Base-by-base conservation (phyloP, 176 grass and related monocot genomes). In the Musa itinerans region DNA sequence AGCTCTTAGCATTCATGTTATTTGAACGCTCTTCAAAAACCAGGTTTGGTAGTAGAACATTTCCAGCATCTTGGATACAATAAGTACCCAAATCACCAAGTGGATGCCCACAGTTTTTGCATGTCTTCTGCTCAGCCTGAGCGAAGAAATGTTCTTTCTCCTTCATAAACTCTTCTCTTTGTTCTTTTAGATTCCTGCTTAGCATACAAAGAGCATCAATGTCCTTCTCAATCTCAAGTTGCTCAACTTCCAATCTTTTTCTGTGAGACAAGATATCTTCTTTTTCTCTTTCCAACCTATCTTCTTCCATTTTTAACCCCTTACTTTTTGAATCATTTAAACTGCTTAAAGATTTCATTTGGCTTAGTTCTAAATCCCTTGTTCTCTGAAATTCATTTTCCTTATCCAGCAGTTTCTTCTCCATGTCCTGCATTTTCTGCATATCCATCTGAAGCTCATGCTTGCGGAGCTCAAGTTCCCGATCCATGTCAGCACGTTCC, bases 371-470 rank as follows among this genome's bases (percentile, higher is more conserved):
- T 48, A 87, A 88, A 79, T 89, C 82, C 10, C 66, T 85, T 76
- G 84, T 91, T 69, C 58, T 85, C 66, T 88, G 87, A 82, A 91
- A 86, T 68, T 89, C 82, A 27, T 78, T 86, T 59, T 85, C 84
- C 24, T 85, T 81, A 75, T 81, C 78, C 59, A 85, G 85, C 73
- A 98, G 70, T 59, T 98, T 84, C 73, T 53, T 89, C 77, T 98
- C 88, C 82, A 81, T 93, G 53, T 65, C 85, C 62, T 61, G 76
- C 54, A 62, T 93, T 54, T 85, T 88, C 75, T 83, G 78, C 69
- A 93, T 80, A 54, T 98, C 84, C 88, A 93, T 98, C 75, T 93
- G 82, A 56, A 93, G 68, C 22, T 98, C 88, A 73, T 93, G 94
- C 27, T 20, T 65, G 50, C 26, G 73, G 54, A 91, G 83, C 73